Conservation (phyloP, 495 filamentous ascomycete genomes). For the Penicillium nucicola region DNA sequence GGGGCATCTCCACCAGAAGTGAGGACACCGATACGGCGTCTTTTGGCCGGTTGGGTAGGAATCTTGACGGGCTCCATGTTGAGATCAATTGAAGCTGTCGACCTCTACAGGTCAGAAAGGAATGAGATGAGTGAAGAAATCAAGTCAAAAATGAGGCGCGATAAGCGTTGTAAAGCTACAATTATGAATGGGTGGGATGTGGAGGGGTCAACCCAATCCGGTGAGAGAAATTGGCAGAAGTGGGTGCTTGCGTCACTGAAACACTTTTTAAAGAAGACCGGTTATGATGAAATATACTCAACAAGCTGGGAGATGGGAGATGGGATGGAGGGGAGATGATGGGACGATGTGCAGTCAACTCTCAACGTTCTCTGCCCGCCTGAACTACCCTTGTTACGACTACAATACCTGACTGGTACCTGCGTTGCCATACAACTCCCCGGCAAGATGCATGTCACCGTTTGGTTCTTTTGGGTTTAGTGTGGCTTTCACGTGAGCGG, state of each 20-base stretch:
- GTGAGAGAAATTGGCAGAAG: conserved; percentile 44
- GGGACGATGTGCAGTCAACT: neutral
- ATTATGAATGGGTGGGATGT: conserved; percentile 17
- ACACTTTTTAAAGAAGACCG: neutral
- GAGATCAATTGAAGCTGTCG: conserved; percentile 12
- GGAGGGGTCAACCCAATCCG: conserved; percentile 34
- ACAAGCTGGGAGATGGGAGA: no score
- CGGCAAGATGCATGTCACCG: conserved; percentile 14
- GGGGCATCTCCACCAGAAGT: conserved; percentile 97
- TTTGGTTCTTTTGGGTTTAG: conserved; percentile 9
- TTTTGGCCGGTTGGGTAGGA: conserved; percentile 44
- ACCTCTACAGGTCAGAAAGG: conserved; percentile 14
- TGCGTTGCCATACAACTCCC: conserved; percentile 2
- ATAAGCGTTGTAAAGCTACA: conserved; percentile 11
- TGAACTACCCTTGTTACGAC: neutral
- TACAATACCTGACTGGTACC: conserved; percentile 1
- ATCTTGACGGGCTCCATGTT: conserved; percentile 34
- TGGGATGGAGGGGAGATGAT: no score
- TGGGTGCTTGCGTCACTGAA: conserved; percentile 39
- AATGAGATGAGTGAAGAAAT: conserved; percentile 4
- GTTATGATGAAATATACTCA: neutral
- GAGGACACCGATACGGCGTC: conserved; percentile 89
- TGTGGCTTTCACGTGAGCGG: conserved; percentile 3
- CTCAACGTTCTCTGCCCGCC: neutral
- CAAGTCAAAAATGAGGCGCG: conserved; percentile 5